Evolutionary conservation across 495 filamentous ascomycete species (phyloP).

Genomic region (Tuber aestivum): DNA sequence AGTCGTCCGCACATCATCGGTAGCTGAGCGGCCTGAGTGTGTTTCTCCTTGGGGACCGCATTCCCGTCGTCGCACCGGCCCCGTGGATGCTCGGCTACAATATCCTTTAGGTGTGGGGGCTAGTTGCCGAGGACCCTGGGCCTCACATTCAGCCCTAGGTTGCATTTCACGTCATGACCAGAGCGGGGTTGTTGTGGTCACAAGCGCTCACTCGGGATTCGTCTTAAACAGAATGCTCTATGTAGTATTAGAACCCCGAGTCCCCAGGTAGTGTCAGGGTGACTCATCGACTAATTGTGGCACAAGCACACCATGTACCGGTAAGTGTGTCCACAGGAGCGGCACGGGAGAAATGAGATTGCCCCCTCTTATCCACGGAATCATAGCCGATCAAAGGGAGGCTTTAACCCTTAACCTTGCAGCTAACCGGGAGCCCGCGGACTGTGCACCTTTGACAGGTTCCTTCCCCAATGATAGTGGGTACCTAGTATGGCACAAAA

Average conservation of each 20-base stretch:
- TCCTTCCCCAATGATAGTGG: neutral
- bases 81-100: neutral
- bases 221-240: neutral
- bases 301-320: neutral
- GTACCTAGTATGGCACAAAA: neutral
- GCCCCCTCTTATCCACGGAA: neutral
- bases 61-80: neutral
- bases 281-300: neutral
- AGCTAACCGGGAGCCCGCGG: neutral
- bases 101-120: neutral
- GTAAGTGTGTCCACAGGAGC: neutral
- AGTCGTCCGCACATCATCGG: neutral
- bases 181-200: neutral
- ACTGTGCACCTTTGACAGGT: neutral
- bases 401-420: neutral
- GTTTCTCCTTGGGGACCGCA: neutral
- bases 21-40: neutral
- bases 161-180: neutral
- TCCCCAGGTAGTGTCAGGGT: neutral
- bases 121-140: neutral
- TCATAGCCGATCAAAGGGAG: neutral
- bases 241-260: neutral
- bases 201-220: neutral
- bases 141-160: neutral
- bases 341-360: neutral